These are phyloP conservation scores for Taphrina pruni DNA, from an alignment of 1,139 yeast genomes.

Conservation along the genomic window DNA sequence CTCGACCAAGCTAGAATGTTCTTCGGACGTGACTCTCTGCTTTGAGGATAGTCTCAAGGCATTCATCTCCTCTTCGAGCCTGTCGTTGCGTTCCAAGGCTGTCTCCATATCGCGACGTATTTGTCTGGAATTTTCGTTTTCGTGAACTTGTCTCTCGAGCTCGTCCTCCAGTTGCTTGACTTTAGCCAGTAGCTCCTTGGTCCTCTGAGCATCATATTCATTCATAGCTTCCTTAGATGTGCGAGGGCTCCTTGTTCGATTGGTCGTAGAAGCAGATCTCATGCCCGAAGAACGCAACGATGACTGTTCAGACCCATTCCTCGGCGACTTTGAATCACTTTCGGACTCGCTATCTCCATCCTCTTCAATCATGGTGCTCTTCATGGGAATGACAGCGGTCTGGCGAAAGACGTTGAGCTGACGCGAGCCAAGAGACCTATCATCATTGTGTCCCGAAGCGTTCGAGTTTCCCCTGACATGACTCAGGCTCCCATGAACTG, in stretches of 20 bases:
- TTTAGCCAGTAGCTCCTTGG: slow-evolving; percentile 12
- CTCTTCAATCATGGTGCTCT: slow-evolving; percentile 81
- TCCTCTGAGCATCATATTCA: neutral
- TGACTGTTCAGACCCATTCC: slow-evolving; percentile 2
- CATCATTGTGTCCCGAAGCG: neutral
- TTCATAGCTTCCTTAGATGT: neutral
- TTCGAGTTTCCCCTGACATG: slow-evolving; percentile 9
- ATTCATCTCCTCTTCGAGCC: slow-evolving; percentile 19
- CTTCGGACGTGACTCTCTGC: slow-evolving; percentile 23
- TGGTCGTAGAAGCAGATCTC: neutral
- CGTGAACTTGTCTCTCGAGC: neutral
- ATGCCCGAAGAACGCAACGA: neutral
- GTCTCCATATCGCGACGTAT: slow-evolving; percentile 23
- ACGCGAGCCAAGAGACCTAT: slow-evolving; percentile 7
- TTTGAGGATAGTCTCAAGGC: neutral
- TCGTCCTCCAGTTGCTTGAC: slow-evolving; percentile 10
- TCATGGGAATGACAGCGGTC: slow-evolving; percentile 73
- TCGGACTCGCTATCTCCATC: slow-evolving; percentile 61
- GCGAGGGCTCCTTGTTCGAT: neutral
- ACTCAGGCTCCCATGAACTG: neutral
- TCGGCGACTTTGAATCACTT: slow-evolving; percentile 1
- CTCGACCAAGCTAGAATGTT: neutral
- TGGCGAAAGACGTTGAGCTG: slow-evolving; percentile 55
- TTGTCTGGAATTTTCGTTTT: slow-evolving; percentile 5
- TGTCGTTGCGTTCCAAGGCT: slow-evolving; percentile 24